Conservation (phyloP, 2,329 filamentous ascomycete genomes). For the Microdochium paspali region DNA sequence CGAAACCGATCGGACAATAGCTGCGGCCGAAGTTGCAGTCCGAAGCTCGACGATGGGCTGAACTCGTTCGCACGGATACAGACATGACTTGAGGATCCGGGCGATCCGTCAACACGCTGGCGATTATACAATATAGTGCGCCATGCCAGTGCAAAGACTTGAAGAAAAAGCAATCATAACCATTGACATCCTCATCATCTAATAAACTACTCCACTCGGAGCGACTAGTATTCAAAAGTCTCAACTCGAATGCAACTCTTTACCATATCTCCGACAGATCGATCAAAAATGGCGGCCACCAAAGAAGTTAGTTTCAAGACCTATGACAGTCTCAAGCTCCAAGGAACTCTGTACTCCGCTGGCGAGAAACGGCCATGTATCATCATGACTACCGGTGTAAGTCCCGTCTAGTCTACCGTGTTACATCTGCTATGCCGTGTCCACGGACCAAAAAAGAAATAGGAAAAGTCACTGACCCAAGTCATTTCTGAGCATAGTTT, state of each 20-base stretch:
- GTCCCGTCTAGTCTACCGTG: too few species aligned
- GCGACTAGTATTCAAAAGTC: background rate
- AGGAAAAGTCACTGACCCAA: too few species aligned
- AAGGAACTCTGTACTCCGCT: background rate
- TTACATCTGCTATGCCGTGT: too few species aligned
- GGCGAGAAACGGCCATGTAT: background rate
- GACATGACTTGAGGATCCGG: background rate
- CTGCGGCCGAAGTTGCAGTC: background rate
- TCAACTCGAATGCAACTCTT: background rate
- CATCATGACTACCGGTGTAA: background rate
- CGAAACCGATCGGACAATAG: background rate
- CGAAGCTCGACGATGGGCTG: background rate
- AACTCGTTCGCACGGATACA: background rate
- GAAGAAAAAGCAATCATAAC: background rate
- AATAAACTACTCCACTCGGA: background rate
- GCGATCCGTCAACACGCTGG: background rate
- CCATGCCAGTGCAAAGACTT: background rate
- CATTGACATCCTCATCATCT: background rate
- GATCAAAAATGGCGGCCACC: background rate
- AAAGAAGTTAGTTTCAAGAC: background rate
- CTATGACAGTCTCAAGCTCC: background rate
- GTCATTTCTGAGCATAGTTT: too few species aligned
- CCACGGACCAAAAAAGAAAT: too few species aligned
- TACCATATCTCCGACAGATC: background rate
- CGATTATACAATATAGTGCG: background rate